Conservation (phyloP, 2,329 filamentous ascomycete species). For the Tolypocladium ophioglossoides region DNA sequence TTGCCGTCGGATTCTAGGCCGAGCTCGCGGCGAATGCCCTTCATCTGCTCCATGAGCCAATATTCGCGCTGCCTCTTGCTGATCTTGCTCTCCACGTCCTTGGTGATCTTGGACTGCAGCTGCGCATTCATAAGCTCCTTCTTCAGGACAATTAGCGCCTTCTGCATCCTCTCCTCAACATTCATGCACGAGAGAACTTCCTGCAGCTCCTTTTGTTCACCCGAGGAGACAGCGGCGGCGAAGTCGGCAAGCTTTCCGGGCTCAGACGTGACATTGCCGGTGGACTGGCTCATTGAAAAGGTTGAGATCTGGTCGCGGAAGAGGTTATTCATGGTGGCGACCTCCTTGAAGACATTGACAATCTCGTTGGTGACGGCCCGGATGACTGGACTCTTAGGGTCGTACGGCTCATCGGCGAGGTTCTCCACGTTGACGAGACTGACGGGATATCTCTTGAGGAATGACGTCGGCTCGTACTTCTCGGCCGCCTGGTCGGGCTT, state of each 20-base stretch:
- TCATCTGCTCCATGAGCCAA: constrained; percentile 99
- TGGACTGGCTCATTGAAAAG: constrained; percentile 90
- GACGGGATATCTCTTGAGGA: constrained; percentile 83
- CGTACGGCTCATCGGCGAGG: constrained; percentile 75
- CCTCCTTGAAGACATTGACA: constrained; percentile 97
- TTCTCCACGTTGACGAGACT: constrained; percentile 96
- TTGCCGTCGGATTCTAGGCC: constrained; percentile 97
- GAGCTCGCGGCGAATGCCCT: constrained; percentile 89
- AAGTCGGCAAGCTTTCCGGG: constrained; percentile 95
- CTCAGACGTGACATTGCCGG: constrained; percentile 89
- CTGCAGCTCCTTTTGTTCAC: constrained; percentile 84
- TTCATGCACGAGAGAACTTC: constrained; percentile 83
- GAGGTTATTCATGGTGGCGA: constrained; percentile 83
- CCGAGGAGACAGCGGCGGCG: constrained; percentile 90
- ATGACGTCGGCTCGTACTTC: constrained; percentile 78
- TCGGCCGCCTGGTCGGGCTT: constrained; percentile 38
- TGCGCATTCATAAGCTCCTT: constrained; percentile 98
- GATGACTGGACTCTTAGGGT: constrained; percentile 81
- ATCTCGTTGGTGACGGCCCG: constrained; percentile 94
- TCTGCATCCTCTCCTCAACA: constrained; percentile 84
- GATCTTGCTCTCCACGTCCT: constrained; percentile 95
- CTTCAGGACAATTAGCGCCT: constrained; percentile 85
- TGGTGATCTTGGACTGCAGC: constrained; percentile 91
- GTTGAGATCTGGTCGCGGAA: constrained; percentile 97
- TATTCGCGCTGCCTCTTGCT: constrained; percentile 96